A percentile compares a stretch with the other conserved stretches of the same genome.
Evolutionary conservation across 306 rosid species (phyloP).

Genomic region (Prunus kanzakura): DNA sequence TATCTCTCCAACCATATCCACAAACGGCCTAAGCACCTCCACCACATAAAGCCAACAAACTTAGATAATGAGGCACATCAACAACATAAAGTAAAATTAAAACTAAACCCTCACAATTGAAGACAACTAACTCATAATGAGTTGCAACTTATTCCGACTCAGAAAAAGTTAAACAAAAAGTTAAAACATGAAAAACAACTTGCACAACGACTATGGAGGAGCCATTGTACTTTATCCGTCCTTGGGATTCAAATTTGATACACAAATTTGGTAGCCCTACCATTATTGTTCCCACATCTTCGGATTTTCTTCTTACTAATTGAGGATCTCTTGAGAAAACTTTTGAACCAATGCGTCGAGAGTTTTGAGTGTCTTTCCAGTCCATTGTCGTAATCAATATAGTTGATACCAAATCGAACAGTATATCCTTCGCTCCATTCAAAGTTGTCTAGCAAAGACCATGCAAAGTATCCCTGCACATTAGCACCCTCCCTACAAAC

Average conservation of each 20-base stretch:
- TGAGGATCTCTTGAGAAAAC: conserved; percentile 32
- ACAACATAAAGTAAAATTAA: too few relatives aligned
- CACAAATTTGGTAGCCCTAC: not conserved
- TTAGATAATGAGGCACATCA: too few relatives aligned
- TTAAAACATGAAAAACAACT: too few relatives aligned
- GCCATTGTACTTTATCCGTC: too few relatives aligned
- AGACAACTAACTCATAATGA: too few relatives aligned
- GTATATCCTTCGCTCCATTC: conserved; percentile 54
- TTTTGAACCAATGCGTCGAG: conserved; percentile 58
- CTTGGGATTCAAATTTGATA: not conserved
- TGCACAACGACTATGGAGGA: too few relatives aligned
- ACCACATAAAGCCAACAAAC: too few relatives aligned
- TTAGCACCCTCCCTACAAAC: conserved; percentile 46
- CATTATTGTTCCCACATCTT: not conserved
- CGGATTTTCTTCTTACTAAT: not conserved
- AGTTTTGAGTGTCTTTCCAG: conserved; percentile 47
- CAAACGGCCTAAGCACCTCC: too few relatives aligned
- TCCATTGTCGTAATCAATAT: conserved; percentile 52
- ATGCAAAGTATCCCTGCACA: conserved; percentile 63
- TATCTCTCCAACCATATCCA: too few relatives aligned
- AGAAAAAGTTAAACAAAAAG: too few relatives aligned
- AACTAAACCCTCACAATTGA: too few relatives aligned
- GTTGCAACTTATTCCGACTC: too few relatives aligned
- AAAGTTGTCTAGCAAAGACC: conserved; percentile 65
- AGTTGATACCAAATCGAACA: conserved; percentile 57